A percentile compares a stretch with the other conserved stretches of the same genome.
Evolutionary conservation across 495 filamentous ascomycete genomes (phyloP).

Genomic region (Margaritispora aquatica): DNA sequence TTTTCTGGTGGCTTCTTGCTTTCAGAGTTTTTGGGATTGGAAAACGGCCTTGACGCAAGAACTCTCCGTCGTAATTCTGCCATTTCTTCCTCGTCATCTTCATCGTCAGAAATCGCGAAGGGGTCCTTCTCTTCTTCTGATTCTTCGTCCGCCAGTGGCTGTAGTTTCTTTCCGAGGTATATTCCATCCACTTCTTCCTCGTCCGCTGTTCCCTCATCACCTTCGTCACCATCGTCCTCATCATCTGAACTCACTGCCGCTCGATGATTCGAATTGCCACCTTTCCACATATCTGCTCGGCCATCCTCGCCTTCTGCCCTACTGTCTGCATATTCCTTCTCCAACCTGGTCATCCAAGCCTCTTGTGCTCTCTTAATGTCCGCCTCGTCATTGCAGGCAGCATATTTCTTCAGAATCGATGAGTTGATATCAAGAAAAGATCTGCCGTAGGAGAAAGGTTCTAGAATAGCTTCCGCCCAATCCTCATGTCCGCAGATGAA

Average conservation of each 20-base stretch:
- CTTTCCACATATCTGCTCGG: constrained; percentile 67
- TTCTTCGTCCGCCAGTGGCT: constrained; percentile 24
- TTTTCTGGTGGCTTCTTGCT: constrained; percentile 49
- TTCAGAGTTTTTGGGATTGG: constrained; percentile 49
- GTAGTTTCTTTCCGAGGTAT: constrained; percentile 49
- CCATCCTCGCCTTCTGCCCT: constrained; percentile 56
- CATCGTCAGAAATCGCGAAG: constrained; percentile 69
- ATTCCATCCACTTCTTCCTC: constrained; percentile 44
- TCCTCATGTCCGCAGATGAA: constrained; percentile 86
- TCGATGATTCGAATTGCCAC: constrained; percentile 76
- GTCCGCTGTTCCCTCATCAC: constrained; percentile 28
- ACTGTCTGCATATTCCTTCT: constrained; percentile 80
- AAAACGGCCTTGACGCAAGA: constrained; percentile 78
- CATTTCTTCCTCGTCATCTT: constrained; percentile 82
- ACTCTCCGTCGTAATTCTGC: constrained; percentile 81
- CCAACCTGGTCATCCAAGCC: constrained; percentile 82
- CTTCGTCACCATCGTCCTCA: constrained; percentile 48
- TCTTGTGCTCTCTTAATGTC: constrained; percentile 83
- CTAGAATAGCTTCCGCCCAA: constrained; percentile 79
- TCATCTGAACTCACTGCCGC: constrained; percentile 47
- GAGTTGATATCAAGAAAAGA: constrained; percentile 86
- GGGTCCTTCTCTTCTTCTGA: constrained; percentile 52
- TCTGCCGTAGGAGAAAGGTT: constrained; percentile 80
- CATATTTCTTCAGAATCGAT: constrained; percentile 75
- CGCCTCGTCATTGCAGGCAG: constrained; percentile 73